phyloP scores from a whole-genome alignment of 768 basidiomycete genomes.

The Tulasnella sp. region DNA sequence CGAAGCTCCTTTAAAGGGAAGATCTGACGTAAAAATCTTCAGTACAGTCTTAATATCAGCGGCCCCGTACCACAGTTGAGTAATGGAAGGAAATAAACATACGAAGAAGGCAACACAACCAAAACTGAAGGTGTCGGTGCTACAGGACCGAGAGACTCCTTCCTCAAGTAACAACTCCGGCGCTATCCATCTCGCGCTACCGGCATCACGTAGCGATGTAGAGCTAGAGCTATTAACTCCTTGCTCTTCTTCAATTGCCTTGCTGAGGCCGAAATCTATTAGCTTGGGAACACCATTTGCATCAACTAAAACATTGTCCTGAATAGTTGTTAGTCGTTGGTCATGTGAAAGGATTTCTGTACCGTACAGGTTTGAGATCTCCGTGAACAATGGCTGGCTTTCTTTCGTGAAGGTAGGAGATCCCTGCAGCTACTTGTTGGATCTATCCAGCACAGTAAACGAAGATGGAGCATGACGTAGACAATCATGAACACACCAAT shows the following conservation, averaged over 20 bases:
- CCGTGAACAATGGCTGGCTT: slow-evolving; percentile 11
- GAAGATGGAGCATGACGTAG: too few species aligned
- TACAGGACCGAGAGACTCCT: not conserved
- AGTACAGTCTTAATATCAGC: not conserved
- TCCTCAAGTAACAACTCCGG: not conserved
- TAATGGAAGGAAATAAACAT: not conserved
- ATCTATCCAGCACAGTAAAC: not conserved
- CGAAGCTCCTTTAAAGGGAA: not conserved
- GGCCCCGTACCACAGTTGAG: not conserved
- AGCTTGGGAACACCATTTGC: not conserved
- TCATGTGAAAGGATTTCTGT: not conserved
- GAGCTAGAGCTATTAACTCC: not conserved
- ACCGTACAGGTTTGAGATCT: not conserved
- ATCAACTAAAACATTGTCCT: slow-evolving; percentile 23
- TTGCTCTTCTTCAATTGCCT: not conserved
- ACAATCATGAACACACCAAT: not conserved
- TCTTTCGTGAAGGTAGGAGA: slow-evolving; percentile 1
- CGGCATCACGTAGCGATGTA: not conserved
- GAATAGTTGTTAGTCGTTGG: not conserved
- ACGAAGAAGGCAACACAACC: not conserved
- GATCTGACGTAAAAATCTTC: not conserved
- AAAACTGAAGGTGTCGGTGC: not conserved
- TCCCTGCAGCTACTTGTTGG: not conserved
- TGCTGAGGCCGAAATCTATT: slow-evolving; percentile 21
- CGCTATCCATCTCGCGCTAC: not conserved